Base-by-base conservation (phyloP, 148 eudicot species). In the Beta vulgaris region DNA sequence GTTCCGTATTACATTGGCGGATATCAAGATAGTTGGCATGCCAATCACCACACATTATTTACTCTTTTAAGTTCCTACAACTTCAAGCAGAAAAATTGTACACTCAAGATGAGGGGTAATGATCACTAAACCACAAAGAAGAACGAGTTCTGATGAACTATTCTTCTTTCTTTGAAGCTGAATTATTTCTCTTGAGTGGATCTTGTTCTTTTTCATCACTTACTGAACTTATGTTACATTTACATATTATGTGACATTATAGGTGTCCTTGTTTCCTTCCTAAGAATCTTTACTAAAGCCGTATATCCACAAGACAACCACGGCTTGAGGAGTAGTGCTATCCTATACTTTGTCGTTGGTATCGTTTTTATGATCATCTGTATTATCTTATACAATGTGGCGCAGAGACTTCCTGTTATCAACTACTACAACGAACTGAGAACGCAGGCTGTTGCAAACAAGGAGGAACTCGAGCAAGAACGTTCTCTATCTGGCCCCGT, bases 241-340 rank as follows among this genome's bases (percentile, higher is more conserved):
- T 77, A 4, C 21, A 58, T 58, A 3, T 46, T n/a, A 1, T 65
- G 18, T 6, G 69, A 5, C 57, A n/a, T n/a, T 82, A 80, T 90
- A 94, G 98, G 98, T 26, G 96, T 91, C 67, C 88, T 94, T 1
- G 92, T 91, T 49, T 94, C 98, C 1, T 63, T 85, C 15, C 78
- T 91, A 75, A 78, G 98, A 64, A 85, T 94, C 68, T 82, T 94
- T 23, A 90, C 97, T 49, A 94, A 94, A 82, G 89, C 96, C 28
- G 84, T 90, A 32, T 94, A 86, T 77, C 82, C 98, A 10, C 97
- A 92, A 87, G 89, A 91, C 66, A 66, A 78, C 64, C 28, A 79
- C 37, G 97, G 98, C 62, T 83, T 90, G 37, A 84, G 98, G 80
- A 73, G 82, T 62, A 94, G 98, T 51, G 98, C 97, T 18, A 87